Percentiles rank a stretch among this genome's conserved stretches.
These are phyloP conservation scores for Taphrina wiesneri DNA, from an alignment of 1,139 yeast species.

Conservation along the genomic window DNA sequence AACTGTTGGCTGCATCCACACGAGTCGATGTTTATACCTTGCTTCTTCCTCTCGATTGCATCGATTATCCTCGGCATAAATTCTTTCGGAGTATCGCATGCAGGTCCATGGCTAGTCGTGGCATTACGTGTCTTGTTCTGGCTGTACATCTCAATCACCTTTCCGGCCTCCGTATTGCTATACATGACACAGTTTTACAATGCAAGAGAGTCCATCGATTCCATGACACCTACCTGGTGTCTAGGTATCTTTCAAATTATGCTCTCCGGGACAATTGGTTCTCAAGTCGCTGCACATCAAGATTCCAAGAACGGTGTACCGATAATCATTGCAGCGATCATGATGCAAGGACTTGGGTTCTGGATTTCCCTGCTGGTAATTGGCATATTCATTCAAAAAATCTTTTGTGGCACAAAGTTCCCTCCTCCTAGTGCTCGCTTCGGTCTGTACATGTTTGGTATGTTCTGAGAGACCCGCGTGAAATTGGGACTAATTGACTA, in stretches of 20 bases:
- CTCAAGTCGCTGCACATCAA: conserved; percentile 8
- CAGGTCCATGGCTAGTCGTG: conserved; percentile 29
- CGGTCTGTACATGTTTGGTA: conserved; percentile 27
- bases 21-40: conserved; percentile 26
- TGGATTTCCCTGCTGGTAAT: conserved; percentile 17
- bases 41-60: conserved; percentile 26
- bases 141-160: conserved; percentile 25
- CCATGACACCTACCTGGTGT: conserved; percentile 28
- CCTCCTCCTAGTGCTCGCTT: conserved; percentile 17
- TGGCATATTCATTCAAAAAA: conserved; percentile 1
- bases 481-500: neutral
- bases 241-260: conserved; percentile 27
- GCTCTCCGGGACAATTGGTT: conserved; percentile 30
- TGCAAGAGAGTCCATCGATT: conserved; percentile 13
- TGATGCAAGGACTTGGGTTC: conserved; percentile 33
- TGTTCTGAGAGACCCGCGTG: neutral
- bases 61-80: conserved; percentile 19
- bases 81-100: conserved; percentile 7
- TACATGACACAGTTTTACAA: conserved; percentile 17
- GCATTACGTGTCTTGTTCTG: conserved; percentile 17
- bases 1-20: conserved; percentile 22
- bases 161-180: conserved; percentile 14
- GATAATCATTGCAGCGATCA: conserved; percentile 27
- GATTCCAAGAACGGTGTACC: conserved; percentile 15
- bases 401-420: conserved; percentile 8